phyloP scores from a whole-genome alignment of 768 basidiomycete genomes.

The Suillus cothurnatus region DNA sequence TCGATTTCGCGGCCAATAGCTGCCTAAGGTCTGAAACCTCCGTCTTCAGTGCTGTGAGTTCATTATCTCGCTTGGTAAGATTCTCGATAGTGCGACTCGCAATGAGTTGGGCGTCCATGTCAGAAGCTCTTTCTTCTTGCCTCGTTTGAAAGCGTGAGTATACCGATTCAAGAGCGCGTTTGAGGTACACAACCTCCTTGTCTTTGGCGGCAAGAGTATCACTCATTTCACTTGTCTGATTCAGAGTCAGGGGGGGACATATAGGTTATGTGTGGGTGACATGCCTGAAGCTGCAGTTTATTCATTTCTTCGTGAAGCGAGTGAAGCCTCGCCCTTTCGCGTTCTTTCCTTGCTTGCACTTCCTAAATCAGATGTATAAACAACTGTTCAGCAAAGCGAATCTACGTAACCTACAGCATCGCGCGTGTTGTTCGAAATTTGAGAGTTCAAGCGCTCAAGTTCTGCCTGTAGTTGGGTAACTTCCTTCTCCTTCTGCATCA shows the following conservation, averaged over 20 bases:
- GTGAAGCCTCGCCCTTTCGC: conserved; percentile 74
- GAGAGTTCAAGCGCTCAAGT: conserved; percentile 60
- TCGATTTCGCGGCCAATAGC: conserved; percentile 52
- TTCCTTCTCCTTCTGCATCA: conserved; percentile 86
- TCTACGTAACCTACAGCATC: conserved; percentile 54
- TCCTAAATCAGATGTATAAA: conserved; percentile 45
- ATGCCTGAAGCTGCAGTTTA: conserved; percentile 68
- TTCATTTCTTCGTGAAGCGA: conserved; percentile 73
- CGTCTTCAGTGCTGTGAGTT: conserved; percentile 52
- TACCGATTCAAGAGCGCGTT: conserved; percentile 86
- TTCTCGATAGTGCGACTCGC: conserved; percentile 72
- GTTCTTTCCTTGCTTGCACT: conserved; percentile 72
- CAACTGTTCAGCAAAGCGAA: neutral
- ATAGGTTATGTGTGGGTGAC: conserved; percentile 15
- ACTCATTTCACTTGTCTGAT: conserved; percentile 59
- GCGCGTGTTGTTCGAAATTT: conserved; percentile 55
- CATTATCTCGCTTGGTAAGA: conserved; percentile 66
- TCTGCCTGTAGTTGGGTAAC: conserved; percentile 74
- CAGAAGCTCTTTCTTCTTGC: conserved; percentile 46
- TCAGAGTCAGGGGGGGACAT: neutral
- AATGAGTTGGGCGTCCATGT: conserved; percentile 68
- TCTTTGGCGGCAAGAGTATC: conserved; percentile 51
- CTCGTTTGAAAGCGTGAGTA: conserved; percentile 74
- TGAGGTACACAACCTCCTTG: conserved; percentile 76
- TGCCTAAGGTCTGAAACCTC: conserved; percentile 54